Base-by-base conservation (phyloP, 331 rosid genomes). In the Quercus tomentella region DNA sequence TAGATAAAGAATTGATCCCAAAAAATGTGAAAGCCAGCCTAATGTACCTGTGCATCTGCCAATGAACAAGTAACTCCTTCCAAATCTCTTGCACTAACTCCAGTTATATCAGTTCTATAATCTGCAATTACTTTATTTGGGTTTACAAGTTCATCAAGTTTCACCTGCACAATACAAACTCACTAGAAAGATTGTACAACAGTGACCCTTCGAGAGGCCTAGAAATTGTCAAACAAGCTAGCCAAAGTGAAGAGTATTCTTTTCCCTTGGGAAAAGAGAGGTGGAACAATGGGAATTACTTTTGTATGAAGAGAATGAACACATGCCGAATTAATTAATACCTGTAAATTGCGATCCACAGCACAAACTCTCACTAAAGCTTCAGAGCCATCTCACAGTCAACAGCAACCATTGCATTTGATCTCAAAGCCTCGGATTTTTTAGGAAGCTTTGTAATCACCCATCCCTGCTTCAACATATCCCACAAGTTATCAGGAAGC, bases 301-400 rank as follows among this genome's bases (percentile, higher is more conserved):
- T 21, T 22, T 12, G 37, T 17, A 61, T 9, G 26, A 60, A 76
- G 69, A 69, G 72, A 63, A 72, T 31, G 76, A 63, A 33, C 15
- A n/a, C 4, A 5, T 20, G 65, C 76, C 80, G n/a, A 71, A 70
- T 3, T 3, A n/a, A 70, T 49, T 4, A 66, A 51, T 82, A 92
- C 96, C 93, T 90, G 81, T 77, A 89, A 87, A 76, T 91, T 76
- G 18, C 82, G 87, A 84, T 93, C 96, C 79, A 96, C 98, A 35
- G 90, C 88, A 43, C 98, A 93, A 70, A 93, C 88, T 82, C 87
- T 84, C 62, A 93, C 98, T 79, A 93, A 72, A 18, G 91, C 97
- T 55, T 95, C 96, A 54, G 94, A 80, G 91, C 99, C 99, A 95
- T 95, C 90, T 93, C 98, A 77, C 98, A 95, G 71, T 95, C 99